phyloP scores from a whole-genome alignment of 1,284 basidiomycete genomes.

The Hymenochaete sp. region DNA sequence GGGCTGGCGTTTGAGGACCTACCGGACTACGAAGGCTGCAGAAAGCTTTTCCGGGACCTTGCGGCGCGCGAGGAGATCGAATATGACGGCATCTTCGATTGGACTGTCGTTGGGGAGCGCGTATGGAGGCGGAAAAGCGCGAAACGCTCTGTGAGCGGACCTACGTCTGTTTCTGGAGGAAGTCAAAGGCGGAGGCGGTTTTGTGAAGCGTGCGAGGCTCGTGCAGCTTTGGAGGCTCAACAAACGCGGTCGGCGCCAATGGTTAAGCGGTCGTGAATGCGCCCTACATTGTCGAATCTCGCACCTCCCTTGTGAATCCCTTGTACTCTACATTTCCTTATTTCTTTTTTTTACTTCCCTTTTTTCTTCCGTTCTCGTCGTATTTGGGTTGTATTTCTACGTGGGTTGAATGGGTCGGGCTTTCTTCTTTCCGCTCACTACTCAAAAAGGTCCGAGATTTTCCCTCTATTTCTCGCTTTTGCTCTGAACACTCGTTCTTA shows the following conservation, averaged over 20 bases:
- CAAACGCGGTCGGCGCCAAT: conserved; percentile 6
- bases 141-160: conserved; percentile 4
- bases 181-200: conserved; percentile 9
- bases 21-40: conserved; percentile 83
- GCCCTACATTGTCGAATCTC: too few relatives aligned
- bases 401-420: too few relatives aligned
- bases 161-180: background rate
- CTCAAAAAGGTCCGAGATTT: too few relatives aligned
- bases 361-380: background rate
- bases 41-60: conserved; percentile 69
- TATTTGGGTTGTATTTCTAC: too few relatives aligned
- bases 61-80: conserved; percentile 44
- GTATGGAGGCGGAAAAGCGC: conserved; percentile 10
- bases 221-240: conserved; percentile 12
- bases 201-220: conserved; percentile 18
- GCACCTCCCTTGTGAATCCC: background rate
- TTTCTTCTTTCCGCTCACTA: background rate
- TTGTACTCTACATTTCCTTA: background rate
- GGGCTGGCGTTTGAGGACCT: conserved; percentile 39
- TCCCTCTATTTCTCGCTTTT: too few relatives aligned
- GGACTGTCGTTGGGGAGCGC: conserved; percentile 27
- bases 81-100: conserved; percentile 46
- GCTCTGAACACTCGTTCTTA: too few relatives aligned
- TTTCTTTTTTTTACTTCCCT: background rate
- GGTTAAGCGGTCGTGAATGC: conserved; percentile 13